These are phyloP conservation scores for Ophiostoma sp. DNA, from an alignment of 2,329 filamentous ascomycete genomes.

Conservation along the genomic window DNA sequence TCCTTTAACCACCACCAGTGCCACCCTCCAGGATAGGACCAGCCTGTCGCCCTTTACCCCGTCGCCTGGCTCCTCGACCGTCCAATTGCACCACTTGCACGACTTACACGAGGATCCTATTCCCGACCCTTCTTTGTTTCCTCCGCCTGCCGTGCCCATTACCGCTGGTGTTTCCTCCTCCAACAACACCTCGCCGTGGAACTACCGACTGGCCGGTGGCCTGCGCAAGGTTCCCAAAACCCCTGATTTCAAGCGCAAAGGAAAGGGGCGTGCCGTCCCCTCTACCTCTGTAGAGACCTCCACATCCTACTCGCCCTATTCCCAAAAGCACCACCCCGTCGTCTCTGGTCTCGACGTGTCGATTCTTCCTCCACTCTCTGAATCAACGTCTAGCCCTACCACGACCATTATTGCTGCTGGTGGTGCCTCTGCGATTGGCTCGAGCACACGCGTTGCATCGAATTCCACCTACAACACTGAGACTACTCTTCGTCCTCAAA, in stretches of 20 bases:
- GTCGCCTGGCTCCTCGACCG: slow-evolving; percentile 39
- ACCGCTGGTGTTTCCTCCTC: slow-evolving; percentile 40
- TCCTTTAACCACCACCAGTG: slow-evolving; percentile 45
- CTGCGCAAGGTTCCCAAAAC: slow-evolving; percentile 53
- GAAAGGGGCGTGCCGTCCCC: slow-evolving; percentile 28
- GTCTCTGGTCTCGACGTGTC: slow-evolving; percentile 11
- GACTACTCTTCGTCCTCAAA: slow-evolving; percentile 4
- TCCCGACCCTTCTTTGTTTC: slow-evolving; percentile 6
- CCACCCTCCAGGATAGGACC: slow-evolving; percentile 47
- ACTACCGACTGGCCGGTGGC: slow-evolving; percentile 56
- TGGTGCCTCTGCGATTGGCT: slow-evolving; percentile 13
- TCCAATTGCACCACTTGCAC: slow-evolving; percentile 34
- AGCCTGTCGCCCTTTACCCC: slow-evolving; percentile 41
- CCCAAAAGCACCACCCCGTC: slow-evolving; percentile 20
- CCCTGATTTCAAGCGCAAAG: slow-evolving; percentile 47
- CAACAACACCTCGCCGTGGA: slow-evolving; percentile 47
- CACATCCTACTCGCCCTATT: slow-evolving; percentile 4
- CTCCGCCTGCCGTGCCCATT: background rate
- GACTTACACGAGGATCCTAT: slow-evolving; percentile 39
- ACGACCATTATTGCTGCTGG: slow-evolving; percentile 6
- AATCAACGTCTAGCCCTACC: slow-evolving; percentile 35
- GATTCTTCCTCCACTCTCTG: slow-evolving; percentile 38
- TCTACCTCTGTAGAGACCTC: slow-evolving; percentile 1
- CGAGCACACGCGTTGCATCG: background rate
- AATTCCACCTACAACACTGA: background rate